Base-by-base conservation (phyloP, 2,329 filamentous ascomycete species). In the Xylaria hypoxylon region DNA sequence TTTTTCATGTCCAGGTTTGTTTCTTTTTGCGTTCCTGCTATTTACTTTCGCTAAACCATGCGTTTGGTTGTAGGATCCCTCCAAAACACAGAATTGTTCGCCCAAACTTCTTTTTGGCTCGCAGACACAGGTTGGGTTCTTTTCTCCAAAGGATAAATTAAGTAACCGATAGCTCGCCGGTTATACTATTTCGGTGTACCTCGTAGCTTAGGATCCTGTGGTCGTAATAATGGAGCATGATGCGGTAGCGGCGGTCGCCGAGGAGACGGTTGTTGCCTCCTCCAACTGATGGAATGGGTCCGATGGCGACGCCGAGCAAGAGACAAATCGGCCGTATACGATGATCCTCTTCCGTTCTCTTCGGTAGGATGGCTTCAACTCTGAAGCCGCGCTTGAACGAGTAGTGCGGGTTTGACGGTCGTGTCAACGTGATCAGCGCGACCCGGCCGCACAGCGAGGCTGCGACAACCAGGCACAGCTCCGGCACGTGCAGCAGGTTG, bases 181-280 rank as follows among this genome's bases (percentile, higher is more conserved):
- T 74, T 76, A 70, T 64, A 45, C 77, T 76, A 50, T 81, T 78
- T 28, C 85, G 80, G 50, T 79, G 82, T 60, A 93, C 77, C 76
- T 92, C 89, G 79, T 93, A 94, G 65, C 86, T 89, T 70, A 93
- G 74, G 31, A 94, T 85, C 1, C 86, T 86, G 72, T 92, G 88
- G 77, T 93, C 88, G 64, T 85, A 84, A 75, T 90, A 94, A 76
- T 92, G 89, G 77, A 94, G 79, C 76, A 95, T 85, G 64, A 95
- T 71, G 40, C 74, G 75, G 84, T 90, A 94, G 64, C 86, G 82
- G 69, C 82, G 81, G 65, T 81, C 77, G 35, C 74, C 68, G 7
- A 72, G 67, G 60, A 72, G 68, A 33, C 71, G 68, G n/a, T 63
- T 67, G 38, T 7, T 24, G 8, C 33, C 22, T 24, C 48, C 31